These are phyloP conservation scores for Zymoseptoria brevis DNA, from an alignment of 2,329 filamentous ascomycete species.

Conservation along the genomic window DNA sequence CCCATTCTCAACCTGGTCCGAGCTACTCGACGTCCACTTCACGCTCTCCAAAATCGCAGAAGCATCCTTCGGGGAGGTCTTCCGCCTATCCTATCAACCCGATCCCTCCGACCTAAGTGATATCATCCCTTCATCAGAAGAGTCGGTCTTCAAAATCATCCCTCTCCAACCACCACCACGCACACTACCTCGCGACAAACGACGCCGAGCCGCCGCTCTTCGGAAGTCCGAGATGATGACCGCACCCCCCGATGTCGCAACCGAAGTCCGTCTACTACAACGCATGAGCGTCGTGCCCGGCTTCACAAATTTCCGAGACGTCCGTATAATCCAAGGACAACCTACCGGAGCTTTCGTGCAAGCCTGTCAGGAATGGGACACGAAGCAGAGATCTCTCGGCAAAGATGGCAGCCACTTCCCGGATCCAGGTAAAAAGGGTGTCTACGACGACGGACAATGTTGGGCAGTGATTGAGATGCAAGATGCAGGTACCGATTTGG, in stretches of 20 bases:
- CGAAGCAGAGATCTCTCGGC: constrained; percentile 32
- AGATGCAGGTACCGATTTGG: constrained; percentile 53
- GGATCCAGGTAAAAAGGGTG: constrained; percentile 46
- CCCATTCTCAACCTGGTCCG: constrained; percentile 36
- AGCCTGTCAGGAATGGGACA: constrained; percentile 41
- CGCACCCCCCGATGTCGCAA: constrained; percentile 36
- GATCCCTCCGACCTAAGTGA: constrained; percentile 5
- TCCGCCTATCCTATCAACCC: constrained; percentile 43
- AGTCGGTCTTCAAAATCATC: constrained; percentile 43
- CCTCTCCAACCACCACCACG: constrained; percentile 32
- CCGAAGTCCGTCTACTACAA: constrained; percentile 47
- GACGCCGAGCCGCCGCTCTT: constrained; percentile 41
- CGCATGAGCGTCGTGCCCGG: constrained; percentile 53
- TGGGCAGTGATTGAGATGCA: constrained; percentile 61
- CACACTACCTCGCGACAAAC: constrained; percentile 39
- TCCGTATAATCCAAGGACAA: constrained; percentile 50
- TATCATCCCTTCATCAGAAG: constrained; percentile 25
- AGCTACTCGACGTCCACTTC: constrained; percentile 36
- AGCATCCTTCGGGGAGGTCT: constrained; percentile 60
- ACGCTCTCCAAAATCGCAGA: constrained; percentile 55
- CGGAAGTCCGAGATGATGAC: constrained; percentile 38
- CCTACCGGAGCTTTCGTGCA: constrained; percentile 44
- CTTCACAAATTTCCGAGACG: constrained; percentile 54
- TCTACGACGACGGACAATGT: constrained; percentile 48
- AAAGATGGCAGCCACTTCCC: constrained; percentile 44